Conservation (phyloP, 164 flowering plant species). For the Vitis cinerea region DNA sequence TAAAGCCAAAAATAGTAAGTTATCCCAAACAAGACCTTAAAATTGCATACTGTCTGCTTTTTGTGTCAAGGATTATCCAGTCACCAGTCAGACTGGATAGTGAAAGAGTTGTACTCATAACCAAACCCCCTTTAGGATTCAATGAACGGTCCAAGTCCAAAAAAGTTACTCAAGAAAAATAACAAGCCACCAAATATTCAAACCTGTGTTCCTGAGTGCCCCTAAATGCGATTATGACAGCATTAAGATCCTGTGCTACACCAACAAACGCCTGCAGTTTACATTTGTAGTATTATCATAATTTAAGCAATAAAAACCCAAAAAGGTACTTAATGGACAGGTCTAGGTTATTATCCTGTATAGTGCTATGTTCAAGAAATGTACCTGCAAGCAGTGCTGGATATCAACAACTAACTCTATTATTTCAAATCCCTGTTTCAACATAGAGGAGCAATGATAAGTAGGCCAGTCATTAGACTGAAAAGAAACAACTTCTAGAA, state of each 20-base stretch:
- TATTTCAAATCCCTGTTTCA: slow-evolving; percentile 82
- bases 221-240: slow-evolving; percentile 87
- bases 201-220: slow-evolving; percentile 97
- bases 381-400: slow-evolving; percentile 92
- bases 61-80: no score
- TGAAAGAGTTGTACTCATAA: no score
- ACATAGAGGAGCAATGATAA: background rate
- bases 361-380: slow-evolving; percentile 4
- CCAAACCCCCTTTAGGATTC: background rate
- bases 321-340: background rate
- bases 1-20: no score
- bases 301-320: background rate
- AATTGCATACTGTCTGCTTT: no score
- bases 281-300: background rate
- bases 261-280: slow-evolving; percentile 85
- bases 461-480: background rate
- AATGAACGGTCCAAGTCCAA: background rate
- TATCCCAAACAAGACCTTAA: no score
- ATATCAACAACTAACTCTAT: slow-evolving; percentile 89
- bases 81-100: no score
- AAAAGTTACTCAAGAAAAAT: background rate
- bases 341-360: background rate
- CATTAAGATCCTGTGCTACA: slow-evolving; percentile 74
- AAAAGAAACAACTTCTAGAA: background rate
- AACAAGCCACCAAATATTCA: background rate